Base-by-base conservation (phyloP, 257 asterid species). In the Verbena officinalis region DNA sequence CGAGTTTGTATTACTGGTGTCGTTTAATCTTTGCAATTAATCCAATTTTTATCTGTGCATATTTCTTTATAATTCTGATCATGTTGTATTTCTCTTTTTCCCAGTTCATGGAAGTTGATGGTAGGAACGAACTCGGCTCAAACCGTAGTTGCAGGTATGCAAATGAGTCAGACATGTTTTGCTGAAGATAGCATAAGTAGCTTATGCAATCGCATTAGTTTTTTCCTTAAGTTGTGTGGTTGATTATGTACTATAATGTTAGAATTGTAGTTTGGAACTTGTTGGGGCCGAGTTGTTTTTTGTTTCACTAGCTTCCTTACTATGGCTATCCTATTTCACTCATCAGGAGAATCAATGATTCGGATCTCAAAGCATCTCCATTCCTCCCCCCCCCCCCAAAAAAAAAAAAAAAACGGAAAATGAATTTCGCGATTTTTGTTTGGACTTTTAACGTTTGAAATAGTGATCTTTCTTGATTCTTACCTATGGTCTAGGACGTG, bases 31-130 rank as follows among this genome's bases (percentile, higher is more conserved):
- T 38, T 5, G 44, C 44, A 0, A 3, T 3, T 38, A 38, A 5
- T 38, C 44, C 5, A 2, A 27, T 27, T 27, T 27, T 27, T 27
- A 2, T 27, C 33, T 27, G 33, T 27, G n/a, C n/a, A n/a, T n/a
- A n/a, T n/a, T n/a, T 21, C 22, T 30, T 59, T 52, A 69, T 64
- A 33, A 40, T 59, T 59, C 73, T 64, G 24, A 63, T 58, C 7
- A n/a, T 23, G 43, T 20, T 43, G 33, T 46, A 8, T 31, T 70
- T 11, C 4, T 20, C 22, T 0, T 1, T 31, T 55, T 33, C 8
- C 42, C 75, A 73, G 76, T 7, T 64, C 9, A 46, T 43, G 54
- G 42, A 60, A 73, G 64, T 50, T 21, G 53, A 65, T 34, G 58
- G 72, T 42, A 15, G 27, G 59, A 67, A 43, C 69, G 43, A 65